Evolutionary conservation across 768 basidiomycete species (phyloP).

Genomic region (Pisolithus albus): DNA sequence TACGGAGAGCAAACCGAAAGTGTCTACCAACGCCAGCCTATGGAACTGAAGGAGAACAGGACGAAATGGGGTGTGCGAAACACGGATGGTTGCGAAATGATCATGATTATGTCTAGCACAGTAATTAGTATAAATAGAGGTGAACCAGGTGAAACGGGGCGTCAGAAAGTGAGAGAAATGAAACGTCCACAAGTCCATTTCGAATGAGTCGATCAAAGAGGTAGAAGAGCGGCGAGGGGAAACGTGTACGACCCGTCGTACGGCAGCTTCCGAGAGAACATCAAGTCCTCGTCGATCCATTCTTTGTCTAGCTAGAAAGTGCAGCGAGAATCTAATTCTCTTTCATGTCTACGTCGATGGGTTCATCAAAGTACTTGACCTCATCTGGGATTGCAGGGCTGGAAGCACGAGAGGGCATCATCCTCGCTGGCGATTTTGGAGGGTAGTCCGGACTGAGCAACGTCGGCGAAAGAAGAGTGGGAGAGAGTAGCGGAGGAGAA

Average conservation of each 20-base stretch:
- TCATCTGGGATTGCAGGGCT: conserved; percentile 9
- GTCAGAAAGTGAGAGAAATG: conserved; percentile 5
- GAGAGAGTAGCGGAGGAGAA: neutral
- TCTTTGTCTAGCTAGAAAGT: neutral
- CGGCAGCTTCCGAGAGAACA: neutral
- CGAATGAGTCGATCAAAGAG: neutral
- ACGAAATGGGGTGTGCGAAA: neutral
- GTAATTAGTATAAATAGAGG: conserved; percentile 1
- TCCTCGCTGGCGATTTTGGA: conserved; percentile 7
- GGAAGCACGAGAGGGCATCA: conserved; percentile 5
- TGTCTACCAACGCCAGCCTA: neutral
- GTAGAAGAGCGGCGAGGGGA: neutral
- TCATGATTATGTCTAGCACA: conserved; percentile 16
- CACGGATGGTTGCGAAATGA: neutral
- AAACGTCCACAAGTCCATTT: neutral
- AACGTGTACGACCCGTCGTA: neutral
- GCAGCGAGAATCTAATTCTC: conserved; percentile 10
- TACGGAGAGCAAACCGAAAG: neutral
- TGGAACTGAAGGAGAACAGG: neutral
- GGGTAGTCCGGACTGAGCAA: conserved; percentile 8
- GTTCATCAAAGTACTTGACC: conserved; percentile 1
- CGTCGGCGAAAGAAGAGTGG: conserved; percentile 1
- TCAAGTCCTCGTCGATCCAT: conserved; percentile 6
- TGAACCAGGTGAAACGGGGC: neutral
- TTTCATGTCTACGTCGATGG: conserved; percentile 15